Evolutionary conservation across 805 yeast genomes (phyloP).

Genomic region (Pichia kluyveri): DNA sequence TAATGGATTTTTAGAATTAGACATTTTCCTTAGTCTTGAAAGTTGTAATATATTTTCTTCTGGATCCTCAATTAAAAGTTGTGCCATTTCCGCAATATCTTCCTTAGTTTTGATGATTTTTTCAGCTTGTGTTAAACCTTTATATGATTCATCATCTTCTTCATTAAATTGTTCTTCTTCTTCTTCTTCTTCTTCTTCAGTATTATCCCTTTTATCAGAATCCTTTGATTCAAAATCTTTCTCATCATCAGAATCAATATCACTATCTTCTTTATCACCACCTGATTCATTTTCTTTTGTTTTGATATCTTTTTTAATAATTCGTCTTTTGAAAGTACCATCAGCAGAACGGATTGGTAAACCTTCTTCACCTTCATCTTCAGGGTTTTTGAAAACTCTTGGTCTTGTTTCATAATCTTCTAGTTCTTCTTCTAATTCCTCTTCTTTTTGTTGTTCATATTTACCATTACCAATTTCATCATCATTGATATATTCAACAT

Average conservation of each 20-base stretch:
- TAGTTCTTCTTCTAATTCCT: conserved; percentile 41
- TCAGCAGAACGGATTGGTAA: conserved; percentile 70
- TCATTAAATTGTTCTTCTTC: conserved; percentile 47
- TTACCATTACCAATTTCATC: background rate
- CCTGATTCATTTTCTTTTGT: conserved; percentile 32
- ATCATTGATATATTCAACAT: conserved; percentile 17
- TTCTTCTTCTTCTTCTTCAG: conserved; percentile 77
- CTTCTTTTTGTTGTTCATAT: conserved; percentile 3
- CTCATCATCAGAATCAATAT: conserved; percentile 41
- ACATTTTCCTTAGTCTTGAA: conserved; percentile 61
- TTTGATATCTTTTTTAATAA: conserved; percentile 21
- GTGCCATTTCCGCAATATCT: conserved; percentile 75
- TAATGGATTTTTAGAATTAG: conserved; percentile 54
- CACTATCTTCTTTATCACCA: conserved; percentile 50
- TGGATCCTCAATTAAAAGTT: conserved; percentile 73
- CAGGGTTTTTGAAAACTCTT: conserved; percentile 39
- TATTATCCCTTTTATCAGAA: conserved; percentile 36
- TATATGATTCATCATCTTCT: conserved; percentile 31
- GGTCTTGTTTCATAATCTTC: conserved; percentile 74
- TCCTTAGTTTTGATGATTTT: conserved; percentile 59
- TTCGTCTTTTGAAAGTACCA: conserved; percentile 66
- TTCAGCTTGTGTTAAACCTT: conserved; percentile 42
- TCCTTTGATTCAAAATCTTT: conserved; percentile 21
- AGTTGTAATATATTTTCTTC: conserved; percentile 69
- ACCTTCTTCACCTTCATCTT: conserved; percentile 46